A percentile compares a stretch with the other conserved stretches of the same genome.
phyloP scores from a whole-genome alignment of 495 filamentous ascomycete species.

The Bacidia rubella region DNA sequence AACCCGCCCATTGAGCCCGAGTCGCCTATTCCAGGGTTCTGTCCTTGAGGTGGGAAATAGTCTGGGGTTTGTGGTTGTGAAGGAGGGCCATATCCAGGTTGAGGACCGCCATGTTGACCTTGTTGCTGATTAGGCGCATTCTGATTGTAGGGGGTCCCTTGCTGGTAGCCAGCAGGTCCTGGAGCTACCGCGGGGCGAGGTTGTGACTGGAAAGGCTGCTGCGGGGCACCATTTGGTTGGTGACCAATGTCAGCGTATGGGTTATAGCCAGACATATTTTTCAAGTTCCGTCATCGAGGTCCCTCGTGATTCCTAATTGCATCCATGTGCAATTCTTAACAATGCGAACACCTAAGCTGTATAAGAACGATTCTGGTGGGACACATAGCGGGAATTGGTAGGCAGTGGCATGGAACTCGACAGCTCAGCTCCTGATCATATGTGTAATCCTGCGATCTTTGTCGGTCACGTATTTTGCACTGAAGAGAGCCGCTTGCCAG shows the following conservation, averaged over 20 bases:
- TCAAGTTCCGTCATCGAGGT: neutral
- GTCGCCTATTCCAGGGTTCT: conserved; percentile 8
- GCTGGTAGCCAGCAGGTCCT: conserved; percentile 21
- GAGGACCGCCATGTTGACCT: conserved; percentile 15
- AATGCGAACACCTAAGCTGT: too few relatives aligned
- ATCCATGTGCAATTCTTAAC: neutral
- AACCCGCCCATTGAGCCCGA: conserved; percentile 44
- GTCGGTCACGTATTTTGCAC: too few relatives aligned
- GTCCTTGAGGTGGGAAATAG: conserved; percentile 19
- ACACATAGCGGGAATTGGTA: too few relatives aligned
- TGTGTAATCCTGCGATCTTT: too few relatives aligned
- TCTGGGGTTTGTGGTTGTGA: conserved; percentile 18
- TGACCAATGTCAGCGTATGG: conserved; percentile 9
- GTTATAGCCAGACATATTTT: conserved; percentile 22
- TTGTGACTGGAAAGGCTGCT: neutral
- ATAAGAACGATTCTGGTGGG: too few relatives aligned
- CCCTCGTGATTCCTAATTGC: neutral
- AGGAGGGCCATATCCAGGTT: conserved; percentile 17
- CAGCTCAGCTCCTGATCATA: too few relatives aligned
- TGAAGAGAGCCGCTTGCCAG: too few relatives aligned
- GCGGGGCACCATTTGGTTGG: conserved; percentile 5
- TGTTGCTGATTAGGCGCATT: conserved; percentile 10
- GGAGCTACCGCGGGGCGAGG: conserved; percentile 22
- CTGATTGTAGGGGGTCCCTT: conserved; percentile 7
- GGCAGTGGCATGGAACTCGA: too few relatives aligned